Evolutionary conservation across 1,139 yeast genomes (phyloP), one percentile per base, ranked within the genome.

Genomic region (Candida pseudocylindracea): DNA sequence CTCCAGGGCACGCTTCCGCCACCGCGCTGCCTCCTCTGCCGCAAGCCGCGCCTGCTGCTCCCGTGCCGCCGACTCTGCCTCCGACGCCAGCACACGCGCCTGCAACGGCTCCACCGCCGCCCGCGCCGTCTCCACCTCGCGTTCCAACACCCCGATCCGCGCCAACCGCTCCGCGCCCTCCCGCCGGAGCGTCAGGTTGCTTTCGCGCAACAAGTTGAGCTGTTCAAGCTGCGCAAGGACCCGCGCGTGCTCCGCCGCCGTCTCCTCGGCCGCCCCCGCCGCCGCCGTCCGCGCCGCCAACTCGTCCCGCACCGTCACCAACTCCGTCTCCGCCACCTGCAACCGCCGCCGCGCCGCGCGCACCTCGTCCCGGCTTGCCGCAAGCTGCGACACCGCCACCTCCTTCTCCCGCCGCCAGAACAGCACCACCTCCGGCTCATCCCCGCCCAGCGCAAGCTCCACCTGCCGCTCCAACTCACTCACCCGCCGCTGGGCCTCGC

Each of bases 371-470:
- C 48, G 46, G 24, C 62, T 51, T 24, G 61, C 53, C 9, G 62
- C 60, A 25, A 67, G 55, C 41, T 72, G 75, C 12, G 71, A 63
- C 35, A 72, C 79, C 2, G 72, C 60, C 5, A 72, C 58, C 39
- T 81, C 93, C 46, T 76, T 78, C 42, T 80, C 93, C 39, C 76
- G 71, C 33, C 85, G 72, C 36, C 81, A 55, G 42, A 65, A 72
- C 8, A 60, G 50, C 29, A 81, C 53, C 28, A 81, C 62, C 40
- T 73, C 74, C 35, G 67, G 63, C 43, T 55, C 39, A 32, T 51
- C 57, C 8, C 46, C 55, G 20, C 24, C 9, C 12, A 12, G n/a
- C 6, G 4, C 10, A 8, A 31, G 20, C 28, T 31, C 43, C 39
- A 31, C 20, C 12, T 31, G 33, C 29, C 20, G 20, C 20, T 15